Evolutionary conservation across 345 rosid species (phyloP), one percentile per base, ranked within the genome.

Genomic region (Populus davidiana): DNA sequence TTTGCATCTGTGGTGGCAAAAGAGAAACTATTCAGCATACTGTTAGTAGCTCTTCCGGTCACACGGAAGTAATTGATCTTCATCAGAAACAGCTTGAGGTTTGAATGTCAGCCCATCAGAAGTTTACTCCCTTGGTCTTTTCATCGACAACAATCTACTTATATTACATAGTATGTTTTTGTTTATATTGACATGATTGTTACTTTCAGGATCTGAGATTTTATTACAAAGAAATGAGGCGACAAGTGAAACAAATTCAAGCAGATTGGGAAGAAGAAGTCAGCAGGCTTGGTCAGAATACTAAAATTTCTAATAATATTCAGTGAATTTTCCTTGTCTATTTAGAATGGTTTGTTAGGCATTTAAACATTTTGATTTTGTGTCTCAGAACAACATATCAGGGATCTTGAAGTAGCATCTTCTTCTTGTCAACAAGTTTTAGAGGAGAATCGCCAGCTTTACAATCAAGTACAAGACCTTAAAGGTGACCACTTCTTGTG

Each of bases 381-480:
- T 49, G 38, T 67, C 69, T 79, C 89, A 95, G 99, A 71, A 71
- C 83, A 87, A 74, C 94, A 96, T 63, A 83, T 93, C 69, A 90
- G 83, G 80, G 81, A 81, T 79, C 91, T 96, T 75, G 99, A 92
- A 87, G 92, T 89, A 36, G 86, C 93, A 70, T 88, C 96, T 29
- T 86, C 88, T 36, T 89, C 96, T 27, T 93, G 93, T 88, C 97
- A 93, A 71, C 86, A 88, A 80, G 91, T 96, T 75, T 74, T 96
- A 67, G 98, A 92, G 85, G 98, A 96, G 84, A 96, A 96, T 67
- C 93, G 99, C 5, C 81, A 83, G 50, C 97, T 96, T 70, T 92
- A 96, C 89, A 93, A 96, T 90, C 98, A 96, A 89, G 99, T 93
- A 61, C 99, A 95, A 81, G 99, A 93, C 82, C 98, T 95, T 65